Evolutionary conservation across 2,329 filamentous ascomycete genomes (phyloP), one percentile per base, ranked within the genome.

Genomic region (Trematosphaeria pertusa): DNA sequence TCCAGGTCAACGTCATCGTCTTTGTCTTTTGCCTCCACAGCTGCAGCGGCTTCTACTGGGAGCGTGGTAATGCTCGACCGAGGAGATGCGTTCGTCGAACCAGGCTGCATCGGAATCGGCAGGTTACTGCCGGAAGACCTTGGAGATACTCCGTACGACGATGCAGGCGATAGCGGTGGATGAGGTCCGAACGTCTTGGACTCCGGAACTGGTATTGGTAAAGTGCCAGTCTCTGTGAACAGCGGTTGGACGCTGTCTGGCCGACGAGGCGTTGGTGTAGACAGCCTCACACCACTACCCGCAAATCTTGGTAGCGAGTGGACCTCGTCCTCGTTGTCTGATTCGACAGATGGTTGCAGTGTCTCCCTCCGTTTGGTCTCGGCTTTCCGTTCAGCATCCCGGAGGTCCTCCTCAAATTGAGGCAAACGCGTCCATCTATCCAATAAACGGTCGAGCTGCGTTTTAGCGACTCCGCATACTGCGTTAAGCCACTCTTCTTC

Each of bases 291-390:
- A 21, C 52, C 42, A 20, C 52, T 49, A 7, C 47, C 37, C 8
- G 52, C 35, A 11, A 54, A 40, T 26, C 48, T 56, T 5, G 53
- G 57, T 35, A 46, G 24, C n/a, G 37, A 19, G 5, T 20, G 34
- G 18, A 52, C 33, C 5, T 70, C 62, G 30, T 70, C 65, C 22
- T 71, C 69, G 26, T 62, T 65, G 24, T 69, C 67, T 7, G 68
- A 69, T 26, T 70, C 67, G 1, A 71, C 66, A 18, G 59, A 69
- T 3, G 67, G 59, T 41, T 71, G 69, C 32, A 65, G 61, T 3
- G 37, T 52, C 28, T 67, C 59, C 36, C 62, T 58, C 43, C 58
- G 65, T 28, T 66, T 47, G 2, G 47, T 58, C 20, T 52, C 57
- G 5, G 34, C 37, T 37, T 58, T 55, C 7, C 56, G 59, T 37